Evolutionary conservation across 306 rosid genomes (phyloP), one percentile per base, ranked within the genome.

Genomic region (Clitoria ternatea): DNA sequence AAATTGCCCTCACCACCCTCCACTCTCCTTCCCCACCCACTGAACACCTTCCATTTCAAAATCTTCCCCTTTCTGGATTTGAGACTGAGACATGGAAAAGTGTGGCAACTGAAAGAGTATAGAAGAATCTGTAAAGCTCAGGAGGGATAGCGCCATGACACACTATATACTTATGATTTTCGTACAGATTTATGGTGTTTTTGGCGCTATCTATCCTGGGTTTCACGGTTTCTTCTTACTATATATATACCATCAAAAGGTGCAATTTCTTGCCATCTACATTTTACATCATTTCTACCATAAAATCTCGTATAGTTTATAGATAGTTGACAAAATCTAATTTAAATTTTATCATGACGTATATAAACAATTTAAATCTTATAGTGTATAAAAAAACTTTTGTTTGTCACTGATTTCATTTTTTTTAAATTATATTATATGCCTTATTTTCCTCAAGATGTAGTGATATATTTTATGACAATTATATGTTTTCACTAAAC

Each of bases 141-240:
- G 96, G 96, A 90, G 96, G 96, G 96, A 90, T 90, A 90, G 93
- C 96, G 89, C 93, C 92, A 18, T 14, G 5, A 12, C 60, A 61
- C 15, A 4, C n/a, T n/a, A n/a, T n/a, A n/a, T n/a, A n/a, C n/a
- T n/a, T 7, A 57, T 33, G 24, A 44, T 57, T 7, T 7, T 12
- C 4, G 0, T 19, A 33, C n/a, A n/a, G n/a, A n/a, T n/a, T 27
- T 7, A 7, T 33, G 14, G 1, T 45, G 7, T 12, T 39, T n/a
- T 19, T 60, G 96, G 89, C 93, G 93, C 91, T 90, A 84, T 90
- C 96, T 11, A 90, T 90, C 96, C 93, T 90, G 93, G 81, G 96
- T 87, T 87, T 82, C 79, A 80, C 4, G 32, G 91, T 14, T 82
- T 90, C 84, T 82, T 85, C 84, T 48, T 85, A 70, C 87, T 84